phyloP scores from a whole-genome alignment of 345 rosid species.

The Bruguiera sexangula region DNA sequence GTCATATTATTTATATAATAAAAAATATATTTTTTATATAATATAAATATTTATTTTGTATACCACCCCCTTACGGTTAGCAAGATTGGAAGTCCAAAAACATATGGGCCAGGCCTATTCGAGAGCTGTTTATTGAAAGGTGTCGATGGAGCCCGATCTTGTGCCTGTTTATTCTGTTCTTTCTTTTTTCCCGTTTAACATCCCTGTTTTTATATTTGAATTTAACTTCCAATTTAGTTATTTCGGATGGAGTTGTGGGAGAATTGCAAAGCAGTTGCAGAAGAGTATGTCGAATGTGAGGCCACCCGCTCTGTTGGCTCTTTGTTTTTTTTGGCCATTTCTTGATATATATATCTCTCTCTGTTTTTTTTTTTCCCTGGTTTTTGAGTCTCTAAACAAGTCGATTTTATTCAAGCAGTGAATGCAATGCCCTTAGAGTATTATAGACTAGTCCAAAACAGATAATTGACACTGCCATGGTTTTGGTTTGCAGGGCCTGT shows the following conservation, averaged over 20 bases:
- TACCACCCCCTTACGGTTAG: too few species aligned
- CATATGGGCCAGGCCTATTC: too few species aligned
- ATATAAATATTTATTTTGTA: too few species aligned
- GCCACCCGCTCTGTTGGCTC: not conserved
- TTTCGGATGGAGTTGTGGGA: constrained; percentile 29
- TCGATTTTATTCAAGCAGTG: not conserved
- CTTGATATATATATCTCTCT: not conserved
- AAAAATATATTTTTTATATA: too few species aligned
- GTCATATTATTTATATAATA: too few species aligned
- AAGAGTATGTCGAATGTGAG: constrained; percentile 74
- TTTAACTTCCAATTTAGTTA: not conserved
- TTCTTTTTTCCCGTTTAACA: not conserved
- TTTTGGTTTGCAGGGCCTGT: constrained; percentile 49
- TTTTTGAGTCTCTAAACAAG: not conserved
- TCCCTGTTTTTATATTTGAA: not conserved
- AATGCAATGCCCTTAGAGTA: too few species aligned
- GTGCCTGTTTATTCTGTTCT: not conserved
- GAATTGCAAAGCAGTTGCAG: constrained; percentile 65
- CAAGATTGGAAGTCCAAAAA: too few species aligned
- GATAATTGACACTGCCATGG: not conserved
- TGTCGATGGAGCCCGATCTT: too few species aligned
- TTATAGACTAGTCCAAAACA: not conserved
- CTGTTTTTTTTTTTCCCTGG: not conserved
- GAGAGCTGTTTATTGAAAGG: too few species aligned
- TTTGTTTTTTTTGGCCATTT: not conserved